Base-by-base conservation (phyloP, 768 basidiomycete species). In the Cyclocybe aegerita region DNA sequence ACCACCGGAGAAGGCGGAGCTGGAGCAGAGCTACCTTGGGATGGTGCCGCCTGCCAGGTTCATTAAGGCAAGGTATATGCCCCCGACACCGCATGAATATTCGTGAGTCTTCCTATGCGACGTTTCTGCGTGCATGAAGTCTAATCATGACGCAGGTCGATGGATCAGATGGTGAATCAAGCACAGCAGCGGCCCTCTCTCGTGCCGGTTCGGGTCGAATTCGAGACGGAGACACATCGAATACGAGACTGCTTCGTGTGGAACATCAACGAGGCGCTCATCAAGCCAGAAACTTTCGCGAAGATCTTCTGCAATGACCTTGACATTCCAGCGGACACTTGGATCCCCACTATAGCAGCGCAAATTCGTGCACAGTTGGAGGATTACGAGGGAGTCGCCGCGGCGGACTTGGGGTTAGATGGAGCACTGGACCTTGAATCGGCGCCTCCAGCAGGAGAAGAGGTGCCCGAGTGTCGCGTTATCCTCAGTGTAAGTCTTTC, bases 211-310 rank as follows among this genome's bases (percentile, higher is more conserved):
- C 90, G 92, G 40, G 90, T 99, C 46, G 95, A 98, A 59, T 85
- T 99, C 60, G 95, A 98, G 64, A 93, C 89, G 9, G 91, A 93
- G 9, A 88, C 88, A 0, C 90, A 91, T 62, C 78, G 95, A 60
- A 83, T 99, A 65, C 86, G 95, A 37, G 97, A 99, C 63, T 88
- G 88, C 61, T 98, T 99, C 66, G 81, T 92, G 9, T 99, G 97
- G 97, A 97, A 98, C 61, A 68, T 94, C 40, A 83, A 92, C 64
- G 96, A 98, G 70, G 72, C 75, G n/a, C 70, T 91, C 54, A 85
- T 96, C 59, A 87, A 84, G 17, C 94, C 96, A 0, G 86, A 90
- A 49, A 73, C 74, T 1, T 99, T 99, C 56, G 94, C 96, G 4
- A 77, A 71, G 46, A 86, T 85, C 29, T 95, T 98, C 67, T 96